Evolutionary conservation across 1,284 basidiomycete genomes (phyloP), one percentile per base, ranked within the genome.

Genomic region (Lentinula novae-zelandiae): DNA sequence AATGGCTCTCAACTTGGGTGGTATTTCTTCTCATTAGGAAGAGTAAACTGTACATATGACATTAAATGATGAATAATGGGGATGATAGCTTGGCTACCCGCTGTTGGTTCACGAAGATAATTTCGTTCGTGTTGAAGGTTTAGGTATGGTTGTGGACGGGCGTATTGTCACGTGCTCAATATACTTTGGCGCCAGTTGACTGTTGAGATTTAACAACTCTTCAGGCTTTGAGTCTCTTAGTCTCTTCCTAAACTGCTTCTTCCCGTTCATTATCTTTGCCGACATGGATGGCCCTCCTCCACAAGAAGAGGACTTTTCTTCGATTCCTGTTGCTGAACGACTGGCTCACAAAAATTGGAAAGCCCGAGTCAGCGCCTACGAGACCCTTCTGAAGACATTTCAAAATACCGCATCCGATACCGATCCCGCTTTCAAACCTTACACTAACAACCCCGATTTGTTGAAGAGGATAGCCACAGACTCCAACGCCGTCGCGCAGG

Each of bases 341-440:
- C 86, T 98, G 63, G 77, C 83, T 10, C 93, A 96, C 81, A 98
- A 98, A 84, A 95, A 96, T 71, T 99, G 96, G 96, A 99, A 99
- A 77, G 96, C 97, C 54, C 88, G 96, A 67, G 85, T 97, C 68
- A 94, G 88, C 70, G 97, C 87, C 60, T 99, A 99, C 74, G 92
- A 94, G 74, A 80, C 92, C 51, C 86, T 98, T 65, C 85, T 90
- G 77, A 89, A 92, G 75, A 85, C 84, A 62, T 96, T 96, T 73
- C 87, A 88, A 70, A 89, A 86, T 60, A 94, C 95, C 44, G 89
- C 90, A 65, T 95, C 93, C 55, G 96, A 98, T 72, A 85, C 86
- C 65, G 96, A 98, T 81, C 93, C 95, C 56, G 91, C 92, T 53
- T 99, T 99, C 80, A 87, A 86, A 68, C 92, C 93, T 27, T 98